Base-by-base conservation (phyloP, 768 basidiomycete genomes). In the Suillus plorans region DNA sequence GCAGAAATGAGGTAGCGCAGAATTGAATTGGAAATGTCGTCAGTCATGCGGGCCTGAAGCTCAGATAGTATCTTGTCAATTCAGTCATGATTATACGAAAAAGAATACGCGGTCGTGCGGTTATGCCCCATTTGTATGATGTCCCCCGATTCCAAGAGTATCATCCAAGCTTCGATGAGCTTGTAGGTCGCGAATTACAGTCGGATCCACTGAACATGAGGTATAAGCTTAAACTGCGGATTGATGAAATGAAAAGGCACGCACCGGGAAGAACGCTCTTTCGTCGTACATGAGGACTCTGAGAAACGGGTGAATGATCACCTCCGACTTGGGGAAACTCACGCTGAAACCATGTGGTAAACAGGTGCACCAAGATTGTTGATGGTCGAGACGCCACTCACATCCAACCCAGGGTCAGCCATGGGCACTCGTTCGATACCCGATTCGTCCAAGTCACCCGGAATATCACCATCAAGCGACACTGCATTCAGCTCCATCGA, bases 251-350 rank as follows among this genome's bases (percentile, higher is more conserved):
- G 56, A 69, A 66, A 68, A 57, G 50, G 36, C 52, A 64, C 64
- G 68, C 75, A 93, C 93, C 90, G 80, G 95, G 96, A 66, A 98
- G 82, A 56, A 97, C 95, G 71, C 94, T 97, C 82, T 95, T 97
- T 77, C 97, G 86, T 70, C 97, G 88, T 41, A 96, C 87, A 78
- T 99, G 97, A 62, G 95, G 84, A 52, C 89, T 86, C 64, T 82
- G 79, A 62, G 84, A 78, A 67, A 82, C 77, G 37, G 86, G 81
- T 55, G 85, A 85, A 70, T 86, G 86, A 64, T 88, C 85, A 69
- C 84, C 79, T 66, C 84, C 85, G 61, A 89, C 80, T 70, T 89
- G 89, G 61, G 89, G 89, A 71, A 88, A 83, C 65, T 86, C 85
- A 71, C 84, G 83, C 90, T 92, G 67, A 69, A 73, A 58, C 56